Percentiles rank a stretch among this genome's conserved stretches.
phyloP scores from a whole-genome alignment of 495 filamentous ascomycete species.

The Wilcoxina mikolae region DNA sequence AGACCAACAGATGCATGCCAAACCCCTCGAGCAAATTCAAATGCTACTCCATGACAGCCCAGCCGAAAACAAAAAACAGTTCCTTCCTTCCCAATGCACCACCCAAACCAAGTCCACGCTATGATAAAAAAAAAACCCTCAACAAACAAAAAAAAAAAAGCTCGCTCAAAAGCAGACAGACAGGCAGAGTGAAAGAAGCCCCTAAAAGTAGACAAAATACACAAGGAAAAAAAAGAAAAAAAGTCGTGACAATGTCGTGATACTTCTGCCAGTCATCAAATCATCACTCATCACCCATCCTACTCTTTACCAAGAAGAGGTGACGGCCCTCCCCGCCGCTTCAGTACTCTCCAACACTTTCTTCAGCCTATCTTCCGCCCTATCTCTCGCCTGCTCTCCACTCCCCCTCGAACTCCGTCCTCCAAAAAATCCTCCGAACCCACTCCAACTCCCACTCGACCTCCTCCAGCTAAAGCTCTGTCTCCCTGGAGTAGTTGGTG shows the following conservation, averaged over 20 bases:
- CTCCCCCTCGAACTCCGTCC: slow-evolving; percentile 12
- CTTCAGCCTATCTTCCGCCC: slow-evolving; percentile 19
- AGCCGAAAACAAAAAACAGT: no score
- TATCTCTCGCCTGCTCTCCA: slow-evolving; percentile 3
- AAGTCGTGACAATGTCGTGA: not conserved
- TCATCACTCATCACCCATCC: not conserved
- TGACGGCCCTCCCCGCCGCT: not conserved
- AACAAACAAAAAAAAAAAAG: not conserved
- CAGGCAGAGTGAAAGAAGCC: not conserved
- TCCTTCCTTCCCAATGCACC: no score
- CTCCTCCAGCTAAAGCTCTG: slow-evolving; percentile 7
- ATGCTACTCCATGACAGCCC: no score
- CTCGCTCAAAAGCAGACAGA: not conserved
- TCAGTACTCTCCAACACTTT: slow-evolving; percentile 10
- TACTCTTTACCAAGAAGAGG: slow-evolving; percentile 3
- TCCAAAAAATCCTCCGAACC: slow-evolving; percentile 14
- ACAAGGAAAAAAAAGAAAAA: not conserved
- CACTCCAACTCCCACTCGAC: slow-evolving; percentile 20
- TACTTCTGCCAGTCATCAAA: not conserved
- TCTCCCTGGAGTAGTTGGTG: not conserved
- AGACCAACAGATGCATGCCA: no score
- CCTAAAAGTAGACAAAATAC: not conserved
- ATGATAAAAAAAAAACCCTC: not conserved
- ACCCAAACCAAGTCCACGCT: not conserved
- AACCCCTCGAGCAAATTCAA: no score